Percentiles rank a stretch among this genome's conserved stretches.
Conservation (phyloP, 2,329 filamentous ascomycete genomes). For the Colletotrichum spinosum region DNA sequence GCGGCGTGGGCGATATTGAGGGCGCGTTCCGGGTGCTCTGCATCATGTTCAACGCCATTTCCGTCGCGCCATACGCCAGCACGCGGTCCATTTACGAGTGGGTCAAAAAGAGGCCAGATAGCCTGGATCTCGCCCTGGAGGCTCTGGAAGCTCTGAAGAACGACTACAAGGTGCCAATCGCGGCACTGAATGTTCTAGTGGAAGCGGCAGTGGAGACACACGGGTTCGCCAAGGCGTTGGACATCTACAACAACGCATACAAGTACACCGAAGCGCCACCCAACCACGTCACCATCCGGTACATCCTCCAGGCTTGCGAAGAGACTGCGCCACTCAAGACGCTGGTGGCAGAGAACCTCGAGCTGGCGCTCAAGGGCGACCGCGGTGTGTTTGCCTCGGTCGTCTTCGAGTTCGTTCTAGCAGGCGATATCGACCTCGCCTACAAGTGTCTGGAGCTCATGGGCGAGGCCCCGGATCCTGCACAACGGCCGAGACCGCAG, state of each 20-base stretch:
- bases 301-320: slow-evolving; percentile 46
- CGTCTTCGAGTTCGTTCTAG: slow-evolving; percentile 23
- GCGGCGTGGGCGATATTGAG: slow-evolving; percentile 67
- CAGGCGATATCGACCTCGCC: slow-evolving; percentile 30
- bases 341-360: slow-evolving; percentile 47
- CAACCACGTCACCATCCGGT: slow-evolving; percentile 43
- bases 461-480: slow-evolving; percentile 18
- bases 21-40: slow-evolving; percentile 77
- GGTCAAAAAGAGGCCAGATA: slow-evolving; percentile 59
- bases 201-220: slow-evolving; percentile 46
- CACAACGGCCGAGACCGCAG: not conserved
- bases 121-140: slow-evolving; percentile 64
- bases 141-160: slow-evolving; percentile 65
- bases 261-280: slow-evolving; percentile 45
- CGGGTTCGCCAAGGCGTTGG: slow-evolving; percentile 47
- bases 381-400: slow-evolving; percentile 21
- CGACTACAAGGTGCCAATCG: slow-evolving; percentile 51
- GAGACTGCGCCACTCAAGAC: slow-evolving; percentile 41
- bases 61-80: slow-evolving; percentile 67
- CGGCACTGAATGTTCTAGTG: slow-evolving; percentile 48
- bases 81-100: slow-evolving; percentile 72
- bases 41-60: slow-evolving; percentile 76
- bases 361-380: slow-evolving; percentile 37
- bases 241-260: slow-evolving; percentile 46
- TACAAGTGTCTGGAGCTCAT: slow-evolving; percentile 32